phyloP scores from a whole-genome alignment of 768 basidiomycete species.

The Naganishia kalamii region DNA sequence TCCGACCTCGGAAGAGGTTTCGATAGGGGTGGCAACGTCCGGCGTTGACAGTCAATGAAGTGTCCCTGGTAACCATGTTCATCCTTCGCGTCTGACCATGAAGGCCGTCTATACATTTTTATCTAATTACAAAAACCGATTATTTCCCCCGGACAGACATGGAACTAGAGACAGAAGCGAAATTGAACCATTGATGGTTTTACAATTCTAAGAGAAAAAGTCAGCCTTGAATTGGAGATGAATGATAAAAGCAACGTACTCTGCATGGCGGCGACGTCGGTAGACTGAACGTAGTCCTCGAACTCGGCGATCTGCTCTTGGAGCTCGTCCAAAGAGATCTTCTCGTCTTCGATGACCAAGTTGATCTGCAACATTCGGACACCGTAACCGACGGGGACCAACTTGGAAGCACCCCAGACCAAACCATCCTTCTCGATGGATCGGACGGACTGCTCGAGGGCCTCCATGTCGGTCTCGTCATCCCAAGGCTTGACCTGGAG shows the following conservation, averaged over 20 bases:
- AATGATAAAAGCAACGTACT: conserved; percentile 38
- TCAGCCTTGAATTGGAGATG: background rate
- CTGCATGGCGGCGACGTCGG: conserved; percentile 89
- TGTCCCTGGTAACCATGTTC: background rate
- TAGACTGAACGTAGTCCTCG: conserved; percentile 64
- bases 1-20: no score
- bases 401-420: conserved; percentile 46
- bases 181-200: background rate
- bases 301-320: conserved; percentile 76
- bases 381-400: conserved; percentile 46
- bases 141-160: conserved; percentile 4
- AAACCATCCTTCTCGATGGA: conserved; percentile 85
- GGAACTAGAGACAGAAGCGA: background rate
- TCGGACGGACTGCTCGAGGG: conserved; percentile 73
- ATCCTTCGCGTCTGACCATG: conserved; percentile 2
- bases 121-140: conserved; percentile 10
- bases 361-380: conserved; percentile 84
- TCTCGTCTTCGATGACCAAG: conserved; percentile 78
- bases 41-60: no score
- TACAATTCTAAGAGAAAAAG: conserved; percentile 13
- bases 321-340: conserved; percentile 83
- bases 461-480: conserved; percentile 94
- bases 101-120: conserved; percentile 16
- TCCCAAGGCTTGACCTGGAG: conserved; percentile 99
- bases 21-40: no score